A percentile compares a stretch with the other conserved stretches of the same genome.
phyloP scores from a whole-genome alignment of 164 flowering plant species.

The Tetracentron sinense region DNA sequence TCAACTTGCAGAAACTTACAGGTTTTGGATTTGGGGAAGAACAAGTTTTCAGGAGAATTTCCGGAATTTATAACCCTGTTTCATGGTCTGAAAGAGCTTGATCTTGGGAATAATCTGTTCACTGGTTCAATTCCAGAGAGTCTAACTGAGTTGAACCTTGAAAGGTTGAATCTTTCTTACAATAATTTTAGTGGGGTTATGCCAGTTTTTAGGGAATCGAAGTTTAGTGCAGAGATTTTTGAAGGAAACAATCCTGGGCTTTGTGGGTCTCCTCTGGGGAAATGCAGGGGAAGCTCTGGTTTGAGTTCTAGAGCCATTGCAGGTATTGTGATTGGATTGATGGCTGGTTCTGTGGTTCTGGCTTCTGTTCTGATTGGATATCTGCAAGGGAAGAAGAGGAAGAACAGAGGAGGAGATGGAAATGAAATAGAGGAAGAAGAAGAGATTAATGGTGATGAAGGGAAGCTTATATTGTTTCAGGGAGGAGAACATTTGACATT shows the following conservation, averaged over 20 bases:
- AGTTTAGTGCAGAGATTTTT: constrained; percentile 57
- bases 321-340: constrained; percentile 82
- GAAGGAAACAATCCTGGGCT: constrained; percentile 70
- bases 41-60: constrained; percentile 61
- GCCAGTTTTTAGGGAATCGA: constrained; percentile 54
- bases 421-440: constrained; percentile 60
- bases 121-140: constrained; percentile 59
- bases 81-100: constrained; percentile 57
- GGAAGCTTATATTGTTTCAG: constrained; percentile 76
- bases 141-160: constrained; percentile 45
- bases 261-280: constrained; percentile 67
- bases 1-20: constrained; percentile 54
- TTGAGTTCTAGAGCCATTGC: constrained; percentile 86
- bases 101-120: constrained; percentile 63
- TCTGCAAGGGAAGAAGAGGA: constrained; percentile 72
- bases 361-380: constrained; percentile 84
- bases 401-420: constrained; percentile 43
- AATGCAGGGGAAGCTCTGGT: constrained; percentile 51
- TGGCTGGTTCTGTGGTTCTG: constrained; percentile 78
- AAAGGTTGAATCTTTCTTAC: constrained; percentile 73
- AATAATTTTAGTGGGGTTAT: constrained; percentile 82
- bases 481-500: constrained; percentile 94
- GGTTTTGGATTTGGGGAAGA: constrained; percentile 71
- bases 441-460: constrained; percentile 65
- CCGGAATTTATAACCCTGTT: constrained; percentile 70